phyloP scores from a whole-genome alignment of 176 grass and related monocot species.

The Poa pratensis region DNA sequence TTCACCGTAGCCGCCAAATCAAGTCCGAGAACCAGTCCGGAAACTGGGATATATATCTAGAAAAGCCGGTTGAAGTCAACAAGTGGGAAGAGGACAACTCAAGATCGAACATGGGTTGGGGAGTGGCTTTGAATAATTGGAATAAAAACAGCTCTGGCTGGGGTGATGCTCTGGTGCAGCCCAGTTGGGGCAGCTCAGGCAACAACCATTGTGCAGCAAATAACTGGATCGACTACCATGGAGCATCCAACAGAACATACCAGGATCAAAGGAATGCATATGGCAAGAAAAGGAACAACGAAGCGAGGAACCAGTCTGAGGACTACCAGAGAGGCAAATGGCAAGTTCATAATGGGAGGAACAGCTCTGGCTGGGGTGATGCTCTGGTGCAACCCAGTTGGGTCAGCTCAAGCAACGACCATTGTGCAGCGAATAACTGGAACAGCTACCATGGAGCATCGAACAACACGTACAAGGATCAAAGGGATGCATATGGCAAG shows the following conservation, averaged over 20 bases:
- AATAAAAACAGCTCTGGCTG: constrained; percentile 39
- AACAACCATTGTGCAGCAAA: constrained; percentile 26
- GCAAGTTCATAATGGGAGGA: constrained; percentile 33
- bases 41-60: constrained; percentile 55
- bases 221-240: constrained; percentile 22
- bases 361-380: too few species aligned
- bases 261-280: constrained; percentile 21
- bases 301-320: constrained; percentile 33
- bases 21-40: constrained; percentile 32
- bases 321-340: constrained; percentile 29
- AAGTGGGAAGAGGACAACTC: constrained; percentile 40
- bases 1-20: neutral
- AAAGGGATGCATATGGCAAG: constrained; percentile 28
- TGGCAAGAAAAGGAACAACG: constrained; percentile 44
- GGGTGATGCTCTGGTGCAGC: constrained; percentile 25
- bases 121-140: constrained; percentile 30
- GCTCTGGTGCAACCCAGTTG: too few species aligned
- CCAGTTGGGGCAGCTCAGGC: neutral
- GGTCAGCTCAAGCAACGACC: too few species aligned
- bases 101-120: constrained; percentile 27
- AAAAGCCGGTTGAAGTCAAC: constrained; percentile 43
- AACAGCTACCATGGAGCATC: too few species aligned
- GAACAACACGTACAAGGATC: constrained; percentile 41
- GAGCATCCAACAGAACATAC: constrained; percentile 31
- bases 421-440: too few species aligned